Conservation (phyloP, 176 grass and related monocot species). For the Hsuehochloa calcarea region DNA sequence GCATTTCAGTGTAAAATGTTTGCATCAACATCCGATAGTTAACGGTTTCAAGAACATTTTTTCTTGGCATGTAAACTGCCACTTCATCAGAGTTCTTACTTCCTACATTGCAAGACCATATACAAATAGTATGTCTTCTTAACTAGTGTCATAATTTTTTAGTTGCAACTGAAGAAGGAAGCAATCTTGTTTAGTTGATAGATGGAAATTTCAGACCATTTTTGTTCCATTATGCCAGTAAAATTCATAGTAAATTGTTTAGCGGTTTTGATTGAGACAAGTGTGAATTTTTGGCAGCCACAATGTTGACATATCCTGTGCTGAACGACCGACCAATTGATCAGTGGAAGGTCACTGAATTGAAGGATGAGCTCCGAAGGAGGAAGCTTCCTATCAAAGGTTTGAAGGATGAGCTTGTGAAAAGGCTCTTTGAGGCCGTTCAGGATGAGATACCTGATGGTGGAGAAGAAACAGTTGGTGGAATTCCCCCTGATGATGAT, state of each 20-base stretch:
- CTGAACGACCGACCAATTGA: constrained; percentile 69
- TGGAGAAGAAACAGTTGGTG: constrained; percentile 26
- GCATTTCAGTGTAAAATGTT: background rate
- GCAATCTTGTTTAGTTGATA: background rate
- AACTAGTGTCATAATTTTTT: background rate
- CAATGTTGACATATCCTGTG: constrained; percentile 49
- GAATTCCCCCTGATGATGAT: background rate
- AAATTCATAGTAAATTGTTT: background rate
- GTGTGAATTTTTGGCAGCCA: constrained; percentile 16
- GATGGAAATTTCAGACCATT: background rate
- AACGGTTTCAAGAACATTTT: background rate
- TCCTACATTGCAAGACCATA: background rate
- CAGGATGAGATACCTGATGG: constrained; percentile 33
- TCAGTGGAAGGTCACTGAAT: constrained; percentile 76
- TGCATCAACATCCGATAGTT: background rate
- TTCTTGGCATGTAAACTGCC: background rate
- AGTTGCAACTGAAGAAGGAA: background rate
- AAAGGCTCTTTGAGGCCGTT: constrained; percentile 56
- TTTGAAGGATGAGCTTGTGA: constrained; percentile 80
- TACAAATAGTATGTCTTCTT: background rate
- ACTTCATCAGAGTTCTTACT: background rate
- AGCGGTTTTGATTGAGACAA: background rate
- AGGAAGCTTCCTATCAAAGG: constrained; percentile 60
- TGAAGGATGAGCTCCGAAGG: constrained; percentile 73
- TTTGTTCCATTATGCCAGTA: background rate